Evolutionary conservation across 129 eudicot species (phyloP).

Genomic region (Flaveria sonorensis): DNA sequence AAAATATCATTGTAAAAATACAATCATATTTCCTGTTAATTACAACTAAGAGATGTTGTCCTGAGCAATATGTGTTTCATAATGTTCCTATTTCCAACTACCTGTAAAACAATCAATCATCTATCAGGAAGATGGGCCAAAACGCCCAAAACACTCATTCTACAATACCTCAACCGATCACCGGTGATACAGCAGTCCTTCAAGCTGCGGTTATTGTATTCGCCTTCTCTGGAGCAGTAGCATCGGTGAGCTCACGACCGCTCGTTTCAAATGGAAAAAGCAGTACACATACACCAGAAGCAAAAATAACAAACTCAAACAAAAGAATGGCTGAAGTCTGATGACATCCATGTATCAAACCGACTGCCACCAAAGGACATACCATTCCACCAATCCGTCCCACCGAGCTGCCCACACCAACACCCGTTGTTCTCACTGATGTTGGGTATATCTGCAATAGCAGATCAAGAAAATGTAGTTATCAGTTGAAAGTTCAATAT

Average conservation of each 20-base stretch:
- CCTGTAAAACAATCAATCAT: not conserved
- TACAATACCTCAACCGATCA: slow-evolving; percentile 3
- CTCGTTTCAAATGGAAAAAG: slow-evolving; percentile 66
- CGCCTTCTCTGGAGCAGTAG: slow-evolving; percentile 27
- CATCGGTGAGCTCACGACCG: slow-evolving; percentile 53
- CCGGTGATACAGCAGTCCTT: not conserved
- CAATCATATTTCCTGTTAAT: not conserved
- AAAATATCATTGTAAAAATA: not conserved
- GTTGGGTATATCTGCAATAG: slow-evolving; percentile 54
- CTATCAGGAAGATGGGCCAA: slow-evolving; percentile 1
- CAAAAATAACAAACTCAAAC: slow-evolving; percentile 56
- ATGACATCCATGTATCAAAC: slow-evolving; percentile 67
- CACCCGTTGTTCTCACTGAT: slow-evolving; percentile 61
- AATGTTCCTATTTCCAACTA: slow-evolving; percentile 24
- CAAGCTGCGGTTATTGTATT: slow-evolving; percentile 10
- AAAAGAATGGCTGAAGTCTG: slow-evolving; percentile 57
- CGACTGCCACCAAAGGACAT: slow-evolving; percentile 75
- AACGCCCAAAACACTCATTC: slow-evolving; percentile 19
- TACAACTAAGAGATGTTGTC: slow-evolving; percentile 9
- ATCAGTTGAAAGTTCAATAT: not conserved
- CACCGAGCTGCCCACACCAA: slow-evolving; percentile 63
- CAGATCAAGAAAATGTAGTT: slow-evolving; percentile 5
- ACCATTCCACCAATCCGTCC: slow-evolving; percentile 76
- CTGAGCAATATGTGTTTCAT: slow-evolving; percentile 12
- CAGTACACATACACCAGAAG: slow-evolving; percentile 52